phyloP scores from a whole-genome alignment of 176 grass and related monocot genomes.

The Metroxylon sagu region DNA sequence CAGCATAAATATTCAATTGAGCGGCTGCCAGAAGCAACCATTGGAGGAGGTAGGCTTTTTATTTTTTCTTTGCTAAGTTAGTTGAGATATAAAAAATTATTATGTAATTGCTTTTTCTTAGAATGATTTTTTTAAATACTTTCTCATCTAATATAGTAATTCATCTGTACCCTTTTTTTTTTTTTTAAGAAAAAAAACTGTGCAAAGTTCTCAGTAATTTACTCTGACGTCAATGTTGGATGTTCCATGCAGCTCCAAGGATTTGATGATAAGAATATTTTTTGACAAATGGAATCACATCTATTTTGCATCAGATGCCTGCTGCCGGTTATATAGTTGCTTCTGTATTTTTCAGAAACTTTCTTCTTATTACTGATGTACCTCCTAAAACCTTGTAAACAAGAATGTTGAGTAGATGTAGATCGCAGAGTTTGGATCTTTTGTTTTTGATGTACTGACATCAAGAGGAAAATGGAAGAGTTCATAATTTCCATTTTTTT shows the following conservation, averaged over 20 bases:
- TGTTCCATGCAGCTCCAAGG: constrained; percentile 55
- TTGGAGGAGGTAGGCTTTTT: constrained; percentile 56
- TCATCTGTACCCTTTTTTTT: not conserved
- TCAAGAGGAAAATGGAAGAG: too few species aligned
- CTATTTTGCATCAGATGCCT: too few species aligned
- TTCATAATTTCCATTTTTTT: too few species aligned
- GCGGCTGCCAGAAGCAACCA: constrained; percentile 74
- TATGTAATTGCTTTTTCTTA: not conserved
- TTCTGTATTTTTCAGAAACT: too few species aligned
- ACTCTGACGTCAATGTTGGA: constrained; percentile 3
- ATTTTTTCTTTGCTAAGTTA: constrained; percentile 1
- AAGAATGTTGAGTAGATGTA: too few species aligned
- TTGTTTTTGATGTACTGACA: too few species aligned
- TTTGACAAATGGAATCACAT: too few species aligned
- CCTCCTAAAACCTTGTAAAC: too few species aligned
- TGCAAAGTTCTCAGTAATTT: not conserved
- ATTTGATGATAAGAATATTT: constrained; percentile 25
- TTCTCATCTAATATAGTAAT: not conserved
- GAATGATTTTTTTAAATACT: too few species aligned
- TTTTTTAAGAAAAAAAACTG: not conserved
- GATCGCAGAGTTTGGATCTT: too few species aligned
- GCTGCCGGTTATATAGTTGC: too few species aligned
- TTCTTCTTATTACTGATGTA: too few species aligned
- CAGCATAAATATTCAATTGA: constrained; percentile 72
- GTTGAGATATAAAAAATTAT: not conserved